These are phyloP conservation scores for Pezizomycotina sp. DNA, from an alignment of 2,329 filamentous ascomycete genomes.

Conservation along the genomic window DNA sequence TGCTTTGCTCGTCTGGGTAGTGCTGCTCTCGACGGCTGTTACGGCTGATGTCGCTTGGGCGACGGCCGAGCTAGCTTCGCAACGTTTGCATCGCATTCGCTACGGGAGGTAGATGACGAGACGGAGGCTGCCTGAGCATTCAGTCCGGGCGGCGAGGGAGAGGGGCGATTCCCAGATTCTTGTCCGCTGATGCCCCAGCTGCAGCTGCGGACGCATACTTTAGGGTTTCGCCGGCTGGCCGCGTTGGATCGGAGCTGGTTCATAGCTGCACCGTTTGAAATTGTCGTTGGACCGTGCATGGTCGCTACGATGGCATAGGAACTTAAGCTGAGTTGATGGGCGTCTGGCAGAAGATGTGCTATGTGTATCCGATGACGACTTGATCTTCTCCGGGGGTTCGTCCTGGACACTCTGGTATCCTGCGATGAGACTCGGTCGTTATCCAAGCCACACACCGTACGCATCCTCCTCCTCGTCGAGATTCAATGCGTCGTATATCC, in stretches of 20 bases:
- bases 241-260: constrained; percentile 78
- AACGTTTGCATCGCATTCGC: constrained; percentile 7
- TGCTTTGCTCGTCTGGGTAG: constrained; percentile 14
- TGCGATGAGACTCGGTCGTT: constrained; percentile 86
- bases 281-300: constrained; percentile 55
- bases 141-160: constrained; percentile 70
- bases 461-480: constrained; percentile 81
- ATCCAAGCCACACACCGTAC: constrained; percentile 64
- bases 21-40: constrained; percentile 31
- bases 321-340: constrained; percentile 82
- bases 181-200: constrained; percentile 78
- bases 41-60: constrained; percentile 35
- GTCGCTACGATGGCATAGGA: constrained; percentile 83
- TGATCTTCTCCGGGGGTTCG: constrained; percentile 46
- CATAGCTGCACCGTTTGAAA: constrained; percentile 51
- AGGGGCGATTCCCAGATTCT: constrained; percentile 82
- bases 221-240: constrained; percentile 72
- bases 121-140: constrained; percentile 25
- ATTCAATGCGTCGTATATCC: constrained; percentile 91
- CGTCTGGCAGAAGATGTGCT: constrained; percentile 44
- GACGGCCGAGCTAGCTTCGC: constrained; percentile 13
- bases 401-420: constrained; percentile 85
- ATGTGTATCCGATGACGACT: constrained; percentile 14
- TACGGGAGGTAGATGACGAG: constrained; percentile 14
- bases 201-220: constrained; percentile 96